phyloP scores from a whole-genome alignment of 495 filamentous ascomycete species.

The Paragyromitra xinjiangensis region DNA sequence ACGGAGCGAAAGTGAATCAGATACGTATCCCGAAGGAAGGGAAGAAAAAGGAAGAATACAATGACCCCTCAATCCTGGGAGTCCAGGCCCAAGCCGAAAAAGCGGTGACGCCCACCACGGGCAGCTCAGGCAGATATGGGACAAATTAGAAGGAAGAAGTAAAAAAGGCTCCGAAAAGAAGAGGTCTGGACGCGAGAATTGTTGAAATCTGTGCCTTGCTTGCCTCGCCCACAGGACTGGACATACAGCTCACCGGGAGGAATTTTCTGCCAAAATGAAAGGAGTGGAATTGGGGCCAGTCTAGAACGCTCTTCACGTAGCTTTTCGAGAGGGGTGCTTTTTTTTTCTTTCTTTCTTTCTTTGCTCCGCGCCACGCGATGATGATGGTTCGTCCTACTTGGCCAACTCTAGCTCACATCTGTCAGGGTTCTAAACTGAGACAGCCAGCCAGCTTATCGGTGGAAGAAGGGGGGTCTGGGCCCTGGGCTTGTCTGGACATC shows the following conservation, averaged over 20 bases:
- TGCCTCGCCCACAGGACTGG: constrained; percentile 1
- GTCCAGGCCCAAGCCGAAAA: constrained; percentile 39
- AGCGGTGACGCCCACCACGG: background rate
- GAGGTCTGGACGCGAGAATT: constrained; percentile 8
- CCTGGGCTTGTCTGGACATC: constrained; percentile 8
- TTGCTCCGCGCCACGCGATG: constrained; percentile 6
- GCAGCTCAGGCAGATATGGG: background rate
- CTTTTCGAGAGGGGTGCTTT: background rate
- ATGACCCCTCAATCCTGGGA: constrained; percentile 14
- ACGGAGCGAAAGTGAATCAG: constrained; percentile 19
- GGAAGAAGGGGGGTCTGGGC: constrained; percentile 1
- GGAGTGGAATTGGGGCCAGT: constrained; percentile 20
- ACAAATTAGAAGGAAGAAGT: background rate
- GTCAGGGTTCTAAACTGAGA: constrained; percentile 22
- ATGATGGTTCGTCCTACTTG: background rate
- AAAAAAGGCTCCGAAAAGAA: constrained; percentile 1
- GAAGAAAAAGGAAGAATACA: constrained; percentile 24
- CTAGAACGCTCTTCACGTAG: constrained; percentile 33
- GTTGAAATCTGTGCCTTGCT: constrained; percentile 7
- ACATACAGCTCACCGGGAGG: constrained; percentile 1
- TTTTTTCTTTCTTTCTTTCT: background rate
- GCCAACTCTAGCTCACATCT: background rate
- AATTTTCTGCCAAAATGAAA: background rate
- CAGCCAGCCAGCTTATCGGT: constrained; percentile 2
- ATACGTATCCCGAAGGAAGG: constrained; percentile 13